Evolutionary conservation across 2,329 filamentous ascomycete species (phyloP).

Genomic region (Sarocladium oryzae): DNA sequence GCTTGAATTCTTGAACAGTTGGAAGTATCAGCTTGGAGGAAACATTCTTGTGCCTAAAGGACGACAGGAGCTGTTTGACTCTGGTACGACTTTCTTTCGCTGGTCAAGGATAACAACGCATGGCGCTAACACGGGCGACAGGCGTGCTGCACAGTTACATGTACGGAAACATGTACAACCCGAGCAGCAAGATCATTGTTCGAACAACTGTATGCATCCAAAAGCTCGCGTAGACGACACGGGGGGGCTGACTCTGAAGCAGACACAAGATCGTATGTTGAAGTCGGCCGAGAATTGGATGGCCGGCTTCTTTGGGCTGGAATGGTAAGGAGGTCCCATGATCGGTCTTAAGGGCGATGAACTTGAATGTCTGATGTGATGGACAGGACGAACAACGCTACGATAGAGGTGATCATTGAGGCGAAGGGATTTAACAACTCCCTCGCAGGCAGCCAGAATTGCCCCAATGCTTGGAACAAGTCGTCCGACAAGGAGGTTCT

Average conservation of each 20-base stretch:
- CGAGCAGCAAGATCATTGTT: constrained; percentile 65
- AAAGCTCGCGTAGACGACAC: not conserved
- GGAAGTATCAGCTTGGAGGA: constrained; percentile 61
- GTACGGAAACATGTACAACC: constrained; percentile 65
- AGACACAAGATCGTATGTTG: constrained; percentile 70
- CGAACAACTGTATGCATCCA: constrained; percentile 52
- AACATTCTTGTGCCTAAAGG: constrained; percentile 69
- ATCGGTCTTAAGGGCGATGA: not conserved
- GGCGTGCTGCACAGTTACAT: constrained; percentile 67
- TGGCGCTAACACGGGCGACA: constrained; percentile 13
- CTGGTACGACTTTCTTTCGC: constrained; percentile 27
- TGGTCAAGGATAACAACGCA: constrained; percentile 1
- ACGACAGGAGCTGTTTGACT: constrained; percentile 66
- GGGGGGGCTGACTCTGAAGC: constrained; percentile 12
- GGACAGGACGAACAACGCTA: constrained; percentile 57
- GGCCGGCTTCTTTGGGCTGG: constrained; percentile 70
- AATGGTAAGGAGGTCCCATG: constrained; percentile 41
- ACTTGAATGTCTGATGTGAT: not conserved
- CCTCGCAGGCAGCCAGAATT: constrained; percentile 60
- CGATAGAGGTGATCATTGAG: constrained; percentile 67
- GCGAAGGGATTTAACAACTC: constrained; percentile 60
- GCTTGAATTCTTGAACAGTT: constrained; percentile 61
- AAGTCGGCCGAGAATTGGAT: constrained; percentile 73
- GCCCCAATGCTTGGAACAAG: constrained; percentile 53
- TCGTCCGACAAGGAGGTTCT: constrained; percentile 46